Base-by-base conservation (phyloP, 345 rosid genomes). In the Pugionium dolabratum region DNA sequence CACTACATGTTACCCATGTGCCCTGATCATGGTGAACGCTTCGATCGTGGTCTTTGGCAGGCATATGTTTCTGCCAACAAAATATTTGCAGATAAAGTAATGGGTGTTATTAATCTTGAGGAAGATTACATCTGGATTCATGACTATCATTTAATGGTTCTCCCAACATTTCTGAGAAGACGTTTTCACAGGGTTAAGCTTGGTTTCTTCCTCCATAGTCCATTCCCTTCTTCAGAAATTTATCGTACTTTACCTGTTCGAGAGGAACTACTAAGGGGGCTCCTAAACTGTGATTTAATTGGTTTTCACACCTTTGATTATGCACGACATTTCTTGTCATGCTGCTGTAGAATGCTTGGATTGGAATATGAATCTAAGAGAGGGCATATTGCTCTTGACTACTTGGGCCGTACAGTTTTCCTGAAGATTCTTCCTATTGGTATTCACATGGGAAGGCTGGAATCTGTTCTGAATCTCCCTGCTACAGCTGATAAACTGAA, bases 271-370 rank as follows among this genome's bases (percentile, higher is more conserved):
- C 59, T 81, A 62, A 70, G 76, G 29, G 84, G 76, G 8, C 75
- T 81, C 28, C 71, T 81, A 18, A 81, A 81, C 53, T 78, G 79
- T 9, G 84, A 81, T 42, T 70, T 81, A 6, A 81, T 81, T 73
- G 84, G 84, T 35, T 81, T 81, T 7, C 84, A 81, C 35, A 81
- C 82, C 7, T 81, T 75, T 73, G 84, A 80, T 70, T 80, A 80
- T 34, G 84, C 84, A 31, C 76, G 84, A 0, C 84, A 80, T 64
- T 81, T 81, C 62, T 56, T 81, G 50, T 81, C 82, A 2, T 81
- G 80, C 53, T 81, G 84, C 70, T 73, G 84, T 48, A 76, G 82
- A 45, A 70, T 81, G 82, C 80, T 81, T 39, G 84, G 84, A 39
- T 60, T 81, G 69, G 72, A 78, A 55, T 81, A 78, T 46, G 84